phyloP scores from a whole-genome alignment of 805 yeast species.

The Huiozyma sinensis region DNA sequence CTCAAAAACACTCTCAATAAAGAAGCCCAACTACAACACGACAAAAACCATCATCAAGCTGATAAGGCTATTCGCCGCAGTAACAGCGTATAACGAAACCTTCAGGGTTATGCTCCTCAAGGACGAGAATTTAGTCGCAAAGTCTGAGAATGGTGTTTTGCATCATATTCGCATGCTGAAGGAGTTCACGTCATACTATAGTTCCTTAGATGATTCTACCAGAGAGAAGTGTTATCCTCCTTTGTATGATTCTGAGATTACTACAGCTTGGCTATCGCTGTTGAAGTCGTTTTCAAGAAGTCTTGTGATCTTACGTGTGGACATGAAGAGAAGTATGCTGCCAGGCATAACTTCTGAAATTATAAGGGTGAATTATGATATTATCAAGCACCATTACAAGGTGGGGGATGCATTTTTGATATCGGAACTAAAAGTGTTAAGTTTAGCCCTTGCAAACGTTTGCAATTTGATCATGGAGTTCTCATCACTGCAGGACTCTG shows the following conservation, averaged over 20 bases:
- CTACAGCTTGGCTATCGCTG: slow-evolving; percentile 21
- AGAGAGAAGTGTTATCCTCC: slow-evolving; percentile 11
- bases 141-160: slow-evolving; percentile 15
- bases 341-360: slow-evolving; percentile 15
- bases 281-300: slow-evolving; percentile 27
- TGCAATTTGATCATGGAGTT: slow-evolving; percentile 38
- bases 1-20: slow-evolving; percentile 13
- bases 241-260: slow-evolving; percentile 16
- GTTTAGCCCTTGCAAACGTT: slow-evolving; percentile 28
- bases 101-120: slow-evolving; percentile 18
- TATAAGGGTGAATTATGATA: slow-evolving; percentile 10
- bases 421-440: slow-evolving; percentile 21
- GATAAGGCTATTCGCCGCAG: slow-evolving; percentile 20
- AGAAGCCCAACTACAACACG: slow-evolving; percentile 10
- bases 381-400: slow-evolving; percentile 9
- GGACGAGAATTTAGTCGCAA: slow-evolving; percentile 11
- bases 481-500: slow-evolving; percentile 30
- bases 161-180: slow-evolving; percentile 13
- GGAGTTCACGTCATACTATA: slow-evolving; percentile 10
- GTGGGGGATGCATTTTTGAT: slow-evolving; percentile 15
- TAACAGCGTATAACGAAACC: slow-evolving; percentile 22
- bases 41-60: slow-evolving; percentile 14
- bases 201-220: neutral
- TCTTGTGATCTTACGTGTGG: slow-evolving; percentile 22
- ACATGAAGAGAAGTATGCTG: slow-evolving; percentile 18